Evolutionary conservation across 2,329 filamentous ascomycete species (phyloP), one percentile per base, ranked within the genome.

Genomic region (Myriangium duriaei): DNA sequence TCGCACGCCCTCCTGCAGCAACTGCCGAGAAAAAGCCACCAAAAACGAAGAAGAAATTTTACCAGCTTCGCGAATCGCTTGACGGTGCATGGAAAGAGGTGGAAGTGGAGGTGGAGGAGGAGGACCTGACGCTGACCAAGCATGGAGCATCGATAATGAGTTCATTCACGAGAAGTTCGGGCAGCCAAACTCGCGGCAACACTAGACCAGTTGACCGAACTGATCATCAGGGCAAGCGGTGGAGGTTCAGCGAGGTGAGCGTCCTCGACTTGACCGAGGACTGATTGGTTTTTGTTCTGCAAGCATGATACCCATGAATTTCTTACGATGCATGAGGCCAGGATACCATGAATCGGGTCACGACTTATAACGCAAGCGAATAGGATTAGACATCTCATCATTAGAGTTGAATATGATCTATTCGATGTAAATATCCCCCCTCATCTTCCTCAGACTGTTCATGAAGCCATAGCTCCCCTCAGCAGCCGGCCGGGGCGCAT

Each of bases 341-440:
- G 32, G 30, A 40, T 36, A 12, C 14, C 30, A 35, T 12, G 16
- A 31, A 29, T 36, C 30, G 14, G 18, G 14, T 29, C n/a, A 34
- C 15, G 21, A 19, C 15, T n/a, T n/a, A n/a, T n/a, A n/a, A n/a
- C n/a, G n/a, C n/a, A n/a, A n/a, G n/a, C n/a, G n/a, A 14, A 18
- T 18, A 6, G 29, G 18, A 5, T 15, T 16, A 26, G 14, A n/a
- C n/a, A n/a, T n/a, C n/a, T n/a, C n/a, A n/a, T n/a, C n/a, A n/a
- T 37, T 17, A 15, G 18, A 15, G 21, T 37, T 28, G 13, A 37
- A 7, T 26, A 26, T 26, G 21, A 26, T 26, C 7, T 26, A 37
- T 29, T 70, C 67, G 42, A 69, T 54, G 45, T 69, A 69, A 31
- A 71, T 66, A 43, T 71, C 68, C 41, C 69, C 67, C 35, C 67